phyloP scores from a whole-genome alignment of 2,329 filamentous ascomycete species.

The Hymenoscyphus infarciens region DNA sequence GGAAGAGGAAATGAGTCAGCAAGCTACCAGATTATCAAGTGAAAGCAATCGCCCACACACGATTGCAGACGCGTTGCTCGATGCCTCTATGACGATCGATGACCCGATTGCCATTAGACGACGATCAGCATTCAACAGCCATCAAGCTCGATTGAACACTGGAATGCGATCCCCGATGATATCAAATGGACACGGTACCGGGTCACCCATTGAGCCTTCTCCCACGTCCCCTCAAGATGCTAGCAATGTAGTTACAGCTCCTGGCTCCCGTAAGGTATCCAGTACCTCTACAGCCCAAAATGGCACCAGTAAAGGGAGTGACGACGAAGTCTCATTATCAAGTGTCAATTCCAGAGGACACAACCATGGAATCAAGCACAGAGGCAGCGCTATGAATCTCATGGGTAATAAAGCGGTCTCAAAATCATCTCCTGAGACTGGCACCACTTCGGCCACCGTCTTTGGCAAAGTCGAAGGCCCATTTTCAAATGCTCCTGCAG shows the following conservation, averaged over 20 bases:
- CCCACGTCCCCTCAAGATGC: conserved; percentile 27
- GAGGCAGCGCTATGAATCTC: conserved; percentile 59
- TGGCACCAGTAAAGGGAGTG: conserved; percentile 25
- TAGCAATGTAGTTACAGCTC: conserved; percentile 11
- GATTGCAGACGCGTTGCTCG: conserved; percentile 84
- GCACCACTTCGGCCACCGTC: conserved; percentile 60
- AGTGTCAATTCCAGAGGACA: conserved; percentile 30
- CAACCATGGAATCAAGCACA: conserved; percentile 50
- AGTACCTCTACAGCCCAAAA: conserved; percentile 13
- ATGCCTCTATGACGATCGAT: conserved; percentile 86
- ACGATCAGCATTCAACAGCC: conserved; percentile 49
- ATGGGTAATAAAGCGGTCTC: conserved; percentile 49
- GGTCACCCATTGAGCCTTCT: conserved; percentile 19
- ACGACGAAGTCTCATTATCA: conserved; percentile 34
- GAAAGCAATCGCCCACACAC: conserved; percentile 53
- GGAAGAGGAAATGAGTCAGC: conserved; percentile 41
- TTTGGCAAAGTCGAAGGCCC: conserved; percentile 61
- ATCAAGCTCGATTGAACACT: conserved; percentile 44
- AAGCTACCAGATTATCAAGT: conserved; percentile 36
- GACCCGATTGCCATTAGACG: conserved; percentile 55
- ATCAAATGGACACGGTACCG: conserved; percentile 19
- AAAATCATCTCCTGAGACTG: conserved; percentile 62
- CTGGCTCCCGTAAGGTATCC: conserved; percentile 20
- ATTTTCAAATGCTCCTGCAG: conserved; percentile 32
- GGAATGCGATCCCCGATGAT: conserved; percentile 15